Evolutionary conservation across 257 asterid species (phyloP).

Genomic region (Solanum piurae): DNA sequence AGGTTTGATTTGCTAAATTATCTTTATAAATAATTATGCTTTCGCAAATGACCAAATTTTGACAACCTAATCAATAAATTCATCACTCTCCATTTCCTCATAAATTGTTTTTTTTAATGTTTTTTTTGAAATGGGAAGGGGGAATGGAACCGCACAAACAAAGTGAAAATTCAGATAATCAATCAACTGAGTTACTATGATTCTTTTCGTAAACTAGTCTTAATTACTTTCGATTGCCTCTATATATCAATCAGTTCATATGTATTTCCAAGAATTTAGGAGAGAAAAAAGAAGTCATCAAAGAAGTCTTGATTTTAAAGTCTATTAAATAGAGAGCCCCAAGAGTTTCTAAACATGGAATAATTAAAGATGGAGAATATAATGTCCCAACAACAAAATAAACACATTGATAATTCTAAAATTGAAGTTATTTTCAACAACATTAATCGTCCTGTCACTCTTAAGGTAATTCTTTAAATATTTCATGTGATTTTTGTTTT

Average conservation of each 20-base stretch:
- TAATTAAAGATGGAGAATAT: conserved; percentile 23
- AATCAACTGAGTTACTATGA: not conserved
- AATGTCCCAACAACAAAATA: not conserved
- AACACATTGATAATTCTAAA: not conserved
- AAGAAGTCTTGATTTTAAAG: not conserved
- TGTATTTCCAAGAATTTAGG: not conserved
- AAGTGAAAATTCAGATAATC: not conserved
- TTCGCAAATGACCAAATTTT: not conserved
- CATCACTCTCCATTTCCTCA: not conserved
- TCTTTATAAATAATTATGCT: not conserved
- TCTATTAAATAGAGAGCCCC: not conserved
- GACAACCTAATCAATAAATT: not conserved
- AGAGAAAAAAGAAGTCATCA: not conserved
- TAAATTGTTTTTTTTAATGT: not conserved
- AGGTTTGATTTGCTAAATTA: not conserved
- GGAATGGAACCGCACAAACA: too few species aligned
- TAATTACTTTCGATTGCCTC: not conserved
- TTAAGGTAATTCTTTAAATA: conserved; percentile 25
- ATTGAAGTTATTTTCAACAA: conserved; percentile 26
- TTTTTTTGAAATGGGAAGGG: not conserved
- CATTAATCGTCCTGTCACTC: conserved; percentile 30
- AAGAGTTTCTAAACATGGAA: not conserved
- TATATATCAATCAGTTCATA: not conserved
- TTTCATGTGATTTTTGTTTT: not conserved
- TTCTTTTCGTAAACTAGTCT: not conserved